Percentiles rank a stretch among this genome's conserved stretches.
Conservation (phyloP, 2,329 filamentous ascomycete genomes). For the Lasiodiplodia hormozganensis region DNA sequence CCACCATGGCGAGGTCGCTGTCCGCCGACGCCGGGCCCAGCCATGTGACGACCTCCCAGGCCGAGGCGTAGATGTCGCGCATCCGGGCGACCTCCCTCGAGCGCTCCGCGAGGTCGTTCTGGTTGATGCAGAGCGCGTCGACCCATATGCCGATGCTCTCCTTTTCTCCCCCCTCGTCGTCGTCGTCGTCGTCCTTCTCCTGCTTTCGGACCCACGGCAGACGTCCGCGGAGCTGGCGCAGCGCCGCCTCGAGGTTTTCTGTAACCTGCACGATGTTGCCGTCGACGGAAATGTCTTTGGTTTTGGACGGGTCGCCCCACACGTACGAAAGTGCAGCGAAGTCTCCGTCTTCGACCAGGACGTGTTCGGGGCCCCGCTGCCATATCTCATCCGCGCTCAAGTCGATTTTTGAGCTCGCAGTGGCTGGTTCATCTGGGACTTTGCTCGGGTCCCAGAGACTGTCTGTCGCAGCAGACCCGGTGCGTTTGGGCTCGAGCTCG, state of each 20-base stretch:
- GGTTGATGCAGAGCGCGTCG: slow-evolving; percentile 43
- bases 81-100: slow-evolving; percentile 45
- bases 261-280: neutral
- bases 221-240: too few species aligned
- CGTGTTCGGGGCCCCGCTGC: too few species aligned
- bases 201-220: too few species aligned
- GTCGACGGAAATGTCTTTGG: neutral
- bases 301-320: neutral
- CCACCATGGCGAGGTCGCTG: neutral
- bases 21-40: slow-evolving; percentile 28
- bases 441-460: too few species aligned
- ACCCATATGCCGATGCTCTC: slow-evolving; percentile 36
- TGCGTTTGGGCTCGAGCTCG: too few species aligned
- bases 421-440: too few species aligned
- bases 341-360: neutral
- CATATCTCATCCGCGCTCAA: too few species aligned
- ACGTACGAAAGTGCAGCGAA: neutral
- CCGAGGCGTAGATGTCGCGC: slow-evolving; percentile 42
- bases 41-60: slow-evolving; percentile 34
- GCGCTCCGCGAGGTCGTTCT: slow-evolving; percentile 40
- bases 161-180: too few species aligned
- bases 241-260: neutral
- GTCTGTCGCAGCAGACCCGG: too few species aligned
- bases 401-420: too few species aligned
- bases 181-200: too few species aligned